phyloP scores from a whole-genome alignment of 257 asterid species.

The Buddleja alternifolia region DNA sequence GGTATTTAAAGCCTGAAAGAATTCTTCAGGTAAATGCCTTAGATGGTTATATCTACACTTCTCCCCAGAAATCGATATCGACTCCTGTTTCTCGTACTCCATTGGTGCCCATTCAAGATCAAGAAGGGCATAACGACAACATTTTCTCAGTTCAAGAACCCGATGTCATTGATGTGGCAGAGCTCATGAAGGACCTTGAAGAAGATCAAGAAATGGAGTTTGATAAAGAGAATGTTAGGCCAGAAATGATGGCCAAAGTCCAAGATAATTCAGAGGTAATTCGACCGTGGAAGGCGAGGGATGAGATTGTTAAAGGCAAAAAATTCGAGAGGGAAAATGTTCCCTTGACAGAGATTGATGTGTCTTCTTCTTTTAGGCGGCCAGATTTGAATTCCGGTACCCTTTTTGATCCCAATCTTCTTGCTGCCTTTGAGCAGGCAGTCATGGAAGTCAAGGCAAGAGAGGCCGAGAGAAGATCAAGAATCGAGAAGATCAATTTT shows the following conservation, averaged over 20 bases:
- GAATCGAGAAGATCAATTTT: slow-evolving; percentile 30
- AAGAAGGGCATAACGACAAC: slow-evolving; percentile 26
- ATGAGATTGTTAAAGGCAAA: slow-evolving; percentile 29
- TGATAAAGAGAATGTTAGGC: slow-evolving; percentile 69
- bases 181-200: slow-evolving; percentile 78
- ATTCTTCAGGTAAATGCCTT: slow-evolving; percentile 62
- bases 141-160: slow-evolving; percentile 45
- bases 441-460: slow-evolving; percentile 62
- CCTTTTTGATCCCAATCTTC: slow-evolving; percentile 75
- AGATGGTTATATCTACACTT: slow-evolving; percentile 51
- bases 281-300: slow-evolving; percentile 29
- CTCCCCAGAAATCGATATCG: slow-evolving; percentile 40
- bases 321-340: slow-evolving; percentile 9
- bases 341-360: slow-evolving; percentile 50
- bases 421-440: slow-evolving; percentile 71
- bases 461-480: slow-evolving; percentile 56
- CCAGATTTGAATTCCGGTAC: slow-evolving; percentile 68
- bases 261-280: slow-evolving; percentile 21
- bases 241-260: slow-evolving; percentile 23
- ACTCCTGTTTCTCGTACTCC: slow-evolving; percentile 40
- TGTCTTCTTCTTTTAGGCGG: slow-evolving; percentile 45
- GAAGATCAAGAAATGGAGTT: slow-evolving; percentile 54
- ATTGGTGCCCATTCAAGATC: slow-evolving; percentile 38
- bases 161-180: slow-evolving; percentile 60
- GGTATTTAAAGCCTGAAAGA: slow-evolving; percentile 71